A percentile compares a stretch with the other conserved stretches of the same genome.
These are phyloP conservation scores for Castanopsis chinensis DNA, from an alignment of 306 rosid genomes.

Conservation along the genomic window DNA sequence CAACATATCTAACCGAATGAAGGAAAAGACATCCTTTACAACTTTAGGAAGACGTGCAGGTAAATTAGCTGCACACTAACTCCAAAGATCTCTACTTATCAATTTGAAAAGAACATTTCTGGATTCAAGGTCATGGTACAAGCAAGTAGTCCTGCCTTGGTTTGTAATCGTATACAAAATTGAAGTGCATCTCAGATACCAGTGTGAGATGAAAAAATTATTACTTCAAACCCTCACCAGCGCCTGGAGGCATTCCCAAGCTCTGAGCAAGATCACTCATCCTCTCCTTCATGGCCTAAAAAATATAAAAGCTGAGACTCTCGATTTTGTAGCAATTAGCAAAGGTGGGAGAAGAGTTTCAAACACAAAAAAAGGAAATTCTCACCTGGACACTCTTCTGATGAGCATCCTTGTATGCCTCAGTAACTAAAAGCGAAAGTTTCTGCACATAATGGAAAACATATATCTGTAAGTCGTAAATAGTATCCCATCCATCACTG, in stretches of 20 bases:
- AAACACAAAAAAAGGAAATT: background rate
- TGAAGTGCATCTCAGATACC: constrained; percentile 31
- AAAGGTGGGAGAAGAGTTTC: constrained; percentile 1
- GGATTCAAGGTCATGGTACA: constrained; percentile 21
- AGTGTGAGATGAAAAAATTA: constrained; percentile 5
- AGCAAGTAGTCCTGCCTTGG: constrained; percentile 27
- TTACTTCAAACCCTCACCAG: constrained; percentile 44
- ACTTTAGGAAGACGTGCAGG: background rate
- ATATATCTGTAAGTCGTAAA: background rate
- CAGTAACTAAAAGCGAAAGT: constrained; percentile 70
- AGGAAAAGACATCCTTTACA: background rate
- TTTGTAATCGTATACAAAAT: constrained; percentile 41
- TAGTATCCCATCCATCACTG: background rate
- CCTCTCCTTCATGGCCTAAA: constrained; percentile 62
- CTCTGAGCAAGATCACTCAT: constrained; percentile 53
- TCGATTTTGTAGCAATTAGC: background rate
- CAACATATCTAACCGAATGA: background rate
- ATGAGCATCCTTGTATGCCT: constrained; percentile 88
- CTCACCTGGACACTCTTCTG: constrained; percentile 77
- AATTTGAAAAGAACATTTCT: constrained; percentile 11
- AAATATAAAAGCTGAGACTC: constrained; percentile 16
- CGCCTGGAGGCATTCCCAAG: constrained; percentile 51
- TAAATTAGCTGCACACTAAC: background rate
- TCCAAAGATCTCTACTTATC: background rate
- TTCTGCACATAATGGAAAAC: constrained; percentile 46